Conservation (phyloP, 2,329 filamentous ascomycete genomes). For the Kalaharituber pfeilii region DNA sequence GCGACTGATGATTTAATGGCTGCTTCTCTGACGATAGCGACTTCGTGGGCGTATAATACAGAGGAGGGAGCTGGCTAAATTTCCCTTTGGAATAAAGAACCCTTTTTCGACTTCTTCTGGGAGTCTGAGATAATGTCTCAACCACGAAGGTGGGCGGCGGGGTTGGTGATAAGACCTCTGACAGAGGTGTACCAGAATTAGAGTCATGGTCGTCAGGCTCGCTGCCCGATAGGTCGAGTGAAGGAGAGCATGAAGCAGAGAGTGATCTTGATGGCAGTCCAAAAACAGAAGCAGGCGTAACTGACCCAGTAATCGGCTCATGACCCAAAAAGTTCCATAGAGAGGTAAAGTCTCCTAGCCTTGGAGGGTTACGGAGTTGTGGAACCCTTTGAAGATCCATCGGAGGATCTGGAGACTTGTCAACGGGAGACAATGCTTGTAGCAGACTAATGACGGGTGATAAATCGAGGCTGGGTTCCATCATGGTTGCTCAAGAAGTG, state of each 20-base stretch:
- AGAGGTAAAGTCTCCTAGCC: slow-evolving; percentile 13
- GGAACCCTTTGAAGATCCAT: background rate
- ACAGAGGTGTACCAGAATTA: background rate
- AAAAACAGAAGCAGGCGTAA: background rate
- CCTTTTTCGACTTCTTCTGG: background rate
- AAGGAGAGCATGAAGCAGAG: background rate
- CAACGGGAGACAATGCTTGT: background rate
- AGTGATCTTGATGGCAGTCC: background rate
- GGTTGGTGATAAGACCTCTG: background rate
- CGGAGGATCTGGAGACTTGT: background rate
- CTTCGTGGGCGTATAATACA: no score
- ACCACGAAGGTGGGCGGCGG: background rate
- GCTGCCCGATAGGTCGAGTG: background rate
- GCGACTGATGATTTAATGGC: background rate
- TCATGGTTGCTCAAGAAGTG: background rate
- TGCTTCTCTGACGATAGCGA: background rate
- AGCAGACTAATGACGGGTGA: background rate
- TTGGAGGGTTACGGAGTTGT: background rate
- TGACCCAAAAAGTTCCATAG: slow-evolving; percentile 12
- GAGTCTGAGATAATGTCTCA: background rate
- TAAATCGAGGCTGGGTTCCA: background rate
- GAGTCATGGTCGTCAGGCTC: background rate
- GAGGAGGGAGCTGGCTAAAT: background rate
- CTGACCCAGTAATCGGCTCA: slow-evolving; percentile 3
- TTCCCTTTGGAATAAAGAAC: background rate